Base-by-base conservation (phyloP, 805 yeast genomes). In the Sungouiozyma ichnusensis region DNA sequence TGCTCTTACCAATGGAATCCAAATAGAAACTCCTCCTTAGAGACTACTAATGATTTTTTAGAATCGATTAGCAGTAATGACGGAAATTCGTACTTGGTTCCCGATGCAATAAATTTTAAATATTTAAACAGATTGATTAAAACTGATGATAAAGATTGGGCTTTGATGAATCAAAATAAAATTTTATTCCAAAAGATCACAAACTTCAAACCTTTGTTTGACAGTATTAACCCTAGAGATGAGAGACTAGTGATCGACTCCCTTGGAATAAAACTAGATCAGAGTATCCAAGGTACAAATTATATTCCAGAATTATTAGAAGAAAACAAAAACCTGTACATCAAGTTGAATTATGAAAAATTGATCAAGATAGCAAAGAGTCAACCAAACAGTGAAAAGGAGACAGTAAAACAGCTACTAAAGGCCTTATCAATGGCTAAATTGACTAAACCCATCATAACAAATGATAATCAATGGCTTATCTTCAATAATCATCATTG, bases 331-430 rank as follows among this genome's bases (percentile, higher is more conserved):
- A 47, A 44, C 31, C 49, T 49, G 48, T 57, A 55, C 38, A 44
- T 45, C 19, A 48, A 52, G 33, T 36, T 58, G 2, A 48, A 51
- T 32, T 59, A 59, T 38, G 52, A 54, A 29, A 50, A 54, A 16
- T 43, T 59, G 15, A 33, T 59, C 17, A 42, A 46, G 17, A 53
- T 55, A 17, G 64, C 64, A 18, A 51, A 40, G 35, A 27, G 33
- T 11, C 33, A 45, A 13, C 37, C 44, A 31, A 16, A 16, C 6
- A 14, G 17, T 11, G 19, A 35, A 15, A 36, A 13, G 32, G 41
- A 15, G n/a, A 15, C 15, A 6, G 29, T 45, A 3, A 49, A 44
- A 27, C 32, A 43, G 2, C 31, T 55, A 7, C 39, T 55, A 14
- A 20, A 38, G 8, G 39, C 40, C 14, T 37, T 55, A n/a, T 55